Evolutionary conservation across 352 stramenopile genomes (phyloP).

Genomic region (Blastocystis hominis): DNA sequence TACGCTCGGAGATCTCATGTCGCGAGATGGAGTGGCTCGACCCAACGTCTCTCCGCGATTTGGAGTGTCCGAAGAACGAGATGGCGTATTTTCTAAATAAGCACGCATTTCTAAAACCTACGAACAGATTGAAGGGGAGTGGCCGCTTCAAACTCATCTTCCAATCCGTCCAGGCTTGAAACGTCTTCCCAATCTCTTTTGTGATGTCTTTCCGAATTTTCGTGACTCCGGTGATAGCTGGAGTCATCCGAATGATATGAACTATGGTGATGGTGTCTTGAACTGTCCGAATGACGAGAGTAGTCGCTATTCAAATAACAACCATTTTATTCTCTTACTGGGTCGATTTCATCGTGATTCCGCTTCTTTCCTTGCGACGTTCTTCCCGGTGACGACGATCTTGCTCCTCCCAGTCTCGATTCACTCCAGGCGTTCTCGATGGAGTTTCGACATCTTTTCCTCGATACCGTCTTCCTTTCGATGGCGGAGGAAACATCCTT

Average conservation of each 20-base stretch:
- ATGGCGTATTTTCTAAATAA: background rate
- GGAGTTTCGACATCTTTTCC: background rate
- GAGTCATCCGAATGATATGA: background rate
- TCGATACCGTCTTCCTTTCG: background rate
- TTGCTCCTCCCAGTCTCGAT: background rate
- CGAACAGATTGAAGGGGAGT: slow-evolving; percentile 31
- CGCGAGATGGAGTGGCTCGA: background rate
- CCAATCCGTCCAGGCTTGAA: background rate
- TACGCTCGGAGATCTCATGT: background rate
- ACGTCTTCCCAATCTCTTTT: background rate
- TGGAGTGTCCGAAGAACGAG: background rate
- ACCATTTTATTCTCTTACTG: background rate
- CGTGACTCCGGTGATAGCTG: background rate
- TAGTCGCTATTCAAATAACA: background rate
- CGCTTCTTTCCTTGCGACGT: background rate
- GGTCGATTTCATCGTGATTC: background rate
- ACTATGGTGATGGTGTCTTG: background rate
- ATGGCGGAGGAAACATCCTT: slow-evolving; percentile 39
- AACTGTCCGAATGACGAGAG: background rate
- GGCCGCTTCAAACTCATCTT: slow-evolving; percentile 38
- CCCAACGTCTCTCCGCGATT: background rate
- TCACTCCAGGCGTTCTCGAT: background rate
- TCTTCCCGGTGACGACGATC: background rate
- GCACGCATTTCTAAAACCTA: background rate
- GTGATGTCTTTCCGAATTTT: background rate